Evolutionary conservation across 176 grass and related monocot genomes (phyloP).

Genomic region (Musa troglodytarum): DNA sequence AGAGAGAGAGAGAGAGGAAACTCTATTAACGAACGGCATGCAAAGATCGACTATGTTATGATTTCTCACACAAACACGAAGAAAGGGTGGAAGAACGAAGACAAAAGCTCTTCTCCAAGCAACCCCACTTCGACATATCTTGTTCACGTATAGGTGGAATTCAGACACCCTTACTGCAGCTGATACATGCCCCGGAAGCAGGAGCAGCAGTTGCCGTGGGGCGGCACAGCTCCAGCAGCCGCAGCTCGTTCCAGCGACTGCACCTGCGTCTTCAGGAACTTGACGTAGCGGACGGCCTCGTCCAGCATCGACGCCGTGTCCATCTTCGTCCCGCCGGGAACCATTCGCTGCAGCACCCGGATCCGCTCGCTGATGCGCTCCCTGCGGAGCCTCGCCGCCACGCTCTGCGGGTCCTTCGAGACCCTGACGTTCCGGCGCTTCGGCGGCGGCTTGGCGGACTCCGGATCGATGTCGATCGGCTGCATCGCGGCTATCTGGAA

Average conservation of each 20-base stretch:
- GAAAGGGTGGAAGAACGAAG: neutral
- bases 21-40: too few species aligned
- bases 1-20: too few species aligned
- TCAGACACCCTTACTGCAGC: too few species aligned
- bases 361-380: constrained; percentile 99
- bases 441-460: constrained; percentile 45
- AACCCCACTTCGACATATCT: neutral
- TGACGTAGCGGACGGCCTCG: constrained; percentile 95
- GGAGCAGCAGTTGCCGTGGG: neutral
- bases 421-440: constrained; percentile 89
- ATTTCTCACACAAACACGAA: too few species aligned
- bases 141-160: too few species aligned
- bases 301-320: constrained; percentile 96
- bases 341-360: constrained; percentile 76
- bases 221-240: neutral
- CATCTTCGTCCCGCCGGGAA: constrained; percentile 94
- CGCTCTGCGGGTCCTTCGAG: constrained; percentile 95
- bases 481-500: constrained; percentile 91
- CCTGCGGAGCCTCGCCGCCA: constrained; percentile 79
- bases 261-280: constrained; percentile 91
- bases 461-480: constrained; percentile 70
- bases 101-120: neutral
- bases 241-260: constrained; percentile 69
- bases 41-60: too few species aligned
- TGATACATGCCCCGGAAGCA: neutral